Base-by-base conservation (phyloP, 148 eudicot genomes). In the Talinum fruticosum region DNA sequence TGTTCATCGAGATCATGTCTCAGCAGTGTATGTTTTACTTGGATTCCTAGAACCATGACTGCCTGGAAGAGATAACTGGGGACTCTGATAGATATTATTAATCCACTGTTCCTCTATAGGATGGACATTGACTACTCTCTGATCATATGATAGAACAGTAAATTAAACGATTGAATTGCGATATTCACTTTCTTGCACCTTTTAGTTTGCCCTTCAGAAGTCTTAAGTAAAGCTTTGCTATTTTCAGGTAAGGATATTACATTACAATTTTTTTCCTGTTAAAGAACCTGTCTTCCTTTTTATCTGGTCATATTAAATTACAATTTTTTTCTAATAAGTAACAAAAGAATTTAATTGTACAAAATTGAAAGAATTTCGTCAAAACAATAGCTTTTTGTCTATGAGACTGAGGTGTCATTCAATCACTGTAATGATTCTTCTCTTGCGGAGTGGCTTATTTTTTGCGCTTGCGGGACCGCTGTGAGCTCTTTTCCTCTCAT, bases 61-160 rank as follows among this genome's bases (percentile, higher is more conserved):
- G 45, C 49, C n/a, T 35, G 2, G 23, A 71, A 72, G 32, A 30
- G 28, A 15, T 30, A 10, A 53, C 35, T 71, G n/a, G n/a, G n/a
- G n/a, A n/a, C n/a, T n/a, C n/a, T n/a, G n/a, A n/a, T 28, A 13
- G 66, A 21, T 79, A 51, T 76, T 38, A 54, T 75, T n/a, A 33
- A 19, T 44, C 32, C 5, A 74, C 66, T 61, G 37, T 79, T 33
- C 53, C 16, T 82, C 38, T 66, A 61, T 88, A 96, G 99, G 78
- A 88, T 96, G 99, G 99, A 96, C 79, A 93, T 96, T 78, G 99
- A 96, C 82, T 96, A 90, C 79, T 96, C 99, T 59, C 97, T 98
- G 99, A 77, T 96, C 99, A 30, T 96, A 96, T 83, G 99, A 96
- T 78, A 89, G 97, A 88, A 87, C 95, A 21, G 99, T 96, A 77